Base-by-base conservation (phyloP, 1,284 basidiomycete species). In the Melampsora larici-populina region DNA sequence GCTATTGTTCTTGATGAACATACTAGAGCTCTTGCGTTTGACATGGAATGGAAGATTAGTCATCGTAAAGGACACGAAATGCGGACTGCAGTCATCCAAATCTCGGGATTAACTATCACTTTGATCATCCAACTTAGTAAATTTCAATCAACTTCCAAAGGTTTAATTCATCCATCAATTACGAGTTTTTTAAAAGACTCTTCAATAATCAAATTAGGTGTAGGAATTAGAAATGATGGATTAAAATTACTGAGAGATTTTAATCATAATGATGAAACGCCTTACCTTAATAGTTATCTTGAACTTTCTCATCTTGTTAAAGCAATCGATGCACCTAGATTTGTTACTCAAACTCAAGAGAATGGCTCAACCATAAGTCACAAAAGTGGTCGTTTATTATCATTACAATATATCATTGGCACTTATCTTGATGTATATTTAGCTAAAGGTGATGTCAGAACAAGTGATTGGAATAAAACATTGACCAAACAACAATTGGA, bases 181-280 rank as follows among this genome's bases (percentile, higher is more conserved):
- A n/a, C 51, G 48, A 46, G 51, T 26, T 66, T 74, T 49, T 51
- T 74, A 31, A 17, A 65, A 15, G 51, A 74, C 36, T 49, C 46
- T 0, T 48, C 46, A 31, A 74, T 74, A n/a, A 49, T 74, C 31
- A 74, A 74, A 40, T 26, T 74, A n/a, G 72, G 72, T 21, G 72
- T 74, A 5, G 72, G 72, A 17, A 74, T 74, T 49, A 60, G 63
- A 6, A 74, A 74, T 26, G 72, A 74, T 40, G 72, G 62, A 31
- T 46, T 74, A 48, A 74, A 74, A 36, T 46, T 74, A n/a, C 31
- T 74, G 6, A 43, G 72, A 2, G 72, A 74, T 33, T 63, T 64
- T 15, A 65, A 36, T 29, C 24, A 33, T n/a, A 60, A 46, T 46
- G 43, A 46, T 15, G 15, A 24, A 8, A 66, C 48, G 29, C 63